A percentile compares a stretch with the other conserved stretches of the same genome.
phyloP scores from a whole-genome alignment of 257 asterid species.

The Orobanche coerulescens region DNA sequence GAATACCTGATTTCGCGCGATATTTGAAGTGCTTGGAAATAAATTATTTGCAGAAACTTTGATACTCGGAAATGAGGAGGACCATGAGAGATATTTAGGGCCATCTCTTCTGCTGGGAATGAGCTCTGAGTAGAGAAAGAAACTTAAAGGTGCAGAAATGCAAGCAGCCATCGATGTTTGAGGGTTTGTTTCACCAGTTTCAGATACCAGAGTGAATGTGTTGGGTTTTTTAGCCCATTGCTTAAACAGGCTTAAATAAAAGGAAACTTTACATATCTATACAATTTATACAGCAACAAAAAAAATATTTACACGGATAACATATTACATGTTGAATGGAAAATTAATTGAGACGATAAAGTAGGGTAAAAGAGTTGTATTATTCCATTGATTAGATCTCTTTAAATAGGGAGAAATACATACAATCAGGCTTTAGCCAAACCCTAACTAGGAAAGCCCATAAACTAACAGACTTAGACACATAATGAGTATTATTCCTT shows the following conservation, averaged over 20 bases:
- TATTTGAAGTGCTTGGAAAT: constrained; percentile 20
- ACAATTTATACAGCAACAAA: no score
- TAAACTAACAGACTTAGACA: no score
- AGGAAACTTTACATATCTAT: no score
- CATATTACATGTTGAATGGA: no score
- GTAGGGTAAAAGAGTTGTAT: no score
- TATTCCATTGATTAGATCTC: no score
- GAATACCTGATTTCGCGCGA: constrained; percentile 38
- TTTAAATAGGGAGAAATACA: no score
- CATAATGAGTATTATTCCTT: no score
- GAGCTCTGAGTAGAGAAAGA: constrained; percentile 32
- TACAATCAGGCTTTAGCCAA: no score
- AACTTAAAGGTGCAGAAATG: not conserved
- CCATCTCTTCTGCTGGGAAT: constrained; percentile 23
- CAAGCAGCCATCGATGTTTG: not conserved
- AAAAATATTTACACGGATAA: no score
- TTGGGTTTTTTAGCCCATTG: not conserved
- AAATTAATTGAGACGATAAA: no score
- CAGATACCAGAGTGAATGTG: not conserved
- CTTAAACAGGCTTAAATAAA: not conserved
- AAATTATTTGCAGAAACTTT: constrained; percentile 26
- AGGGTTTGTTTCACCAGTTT: not conserved
- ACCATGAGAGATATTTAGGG: constrained; percentile 50
- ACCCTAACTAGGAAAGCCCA: no score
- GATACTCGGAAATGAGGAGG: constrained; percentile 57